Evolutionary conservation across 2,329 filamentous ascomycete genomes (phyloP).

Genomic region (Calonectria leucothoes): DNA sequence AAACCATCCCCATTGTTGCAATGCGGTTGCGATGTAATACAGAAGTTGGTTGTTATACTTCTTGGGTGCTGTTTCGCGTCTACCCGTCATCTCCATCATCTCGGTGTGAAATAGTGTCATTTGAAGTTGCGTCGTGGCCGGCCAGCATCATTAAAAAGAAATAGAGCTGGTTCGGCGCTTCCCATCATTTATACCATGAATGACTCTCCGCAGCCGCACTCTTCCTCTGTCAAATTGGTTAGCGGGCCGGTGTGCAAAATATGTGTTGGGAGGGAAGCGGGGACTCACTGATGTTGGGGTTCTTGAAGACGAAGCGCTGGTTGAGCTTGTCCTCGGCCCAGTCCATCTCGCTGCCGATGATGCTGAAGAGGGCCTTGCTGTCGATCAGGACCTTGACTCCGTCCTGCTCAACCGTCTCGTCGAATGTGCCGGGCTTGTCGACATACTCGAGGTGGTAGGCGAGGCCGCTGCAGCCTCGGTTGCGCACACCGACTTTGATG

Average conservation of each 20-base stretch:
- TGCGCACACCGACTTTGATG: slow-evolving; percentile 94
- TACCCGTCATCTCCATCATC: slow-evolving; percentile 25
- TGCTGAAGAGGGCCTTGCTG: slow-evolving; percentile 96
- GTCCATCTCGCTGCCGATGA: slow-evolving; percentile 99
- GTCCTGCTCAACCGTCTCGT: slow-evolving; percentile 94
- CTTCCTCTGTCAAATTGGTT: slow-evolving; percentile 76
- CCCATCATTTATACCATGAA: slow-evolving; percentile 77
- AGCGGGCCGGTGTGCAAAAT: slow-evolving; percentile 33
- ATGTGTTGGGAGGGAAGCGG: slow-evolving; percentile 57
- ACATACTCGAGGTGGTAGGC: slow-evolving; percentile 96
- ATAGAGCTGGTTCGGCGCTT: background rate
- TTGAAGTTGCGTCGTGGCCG: background rate
- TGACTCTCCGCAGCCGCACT: slow-evolving; percentile 96
- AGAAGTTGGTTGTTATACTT: background rate
- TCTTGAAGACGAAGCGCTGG: slow-evolving; percentile 92
- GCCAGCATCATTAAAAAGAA: background rate
- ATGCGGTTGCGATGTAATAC: background rate
- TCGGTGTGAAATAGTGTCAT: slow-evolving; percentile 26
- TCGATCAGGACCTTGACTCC: slow-evolving; percentile 96
- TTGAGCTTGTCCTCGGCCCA: slow-evolving; percentile 97
- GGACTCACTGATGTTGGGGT: slow-evolving; percentile 96
- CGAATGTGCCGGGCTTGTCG: slow-evolving; percentile 87
- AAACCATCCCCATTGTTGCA: background rate
- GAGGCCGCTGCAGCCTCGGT: slow-evolving; percentile 92
- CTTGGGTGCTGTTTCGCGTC: slow-evolving; percentile 4